Conservation (phyloP, 805 yeast species). For the Candida mattraensis region DNA sequence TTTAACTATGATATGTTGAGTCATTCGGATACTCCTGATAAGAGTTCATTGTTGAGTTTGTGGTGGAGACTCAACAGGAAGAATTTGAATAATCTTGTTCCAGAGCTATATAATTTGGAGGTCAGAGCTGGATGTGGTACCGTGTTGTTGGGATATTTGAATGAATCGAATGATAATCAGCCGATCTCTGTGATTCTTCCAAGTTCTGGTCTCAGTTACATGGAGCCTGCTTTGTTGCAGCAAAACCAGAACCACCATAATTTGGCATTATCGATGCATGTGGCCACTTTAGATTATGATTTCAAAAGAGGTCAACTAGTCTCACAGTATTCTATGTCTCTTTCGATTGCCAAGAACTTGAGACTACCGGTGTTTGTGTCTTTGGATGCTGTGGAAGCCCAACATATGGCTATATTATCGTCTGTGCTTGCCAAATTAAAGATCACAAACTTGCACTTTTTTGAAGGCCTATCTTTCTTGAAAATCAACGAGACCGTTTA, state of each 20-base stretch:
- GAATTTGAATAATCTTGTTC: conserved; percentile 58
- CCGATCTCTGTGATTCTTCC: conserved; percentile 51
- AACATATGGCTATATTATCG: conserved; percentile 63
- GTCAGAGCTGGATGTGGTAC: conserved; percentile 84
- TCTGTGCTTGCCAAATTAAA: conserved; percentile 63
- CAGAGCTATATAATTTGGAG: conserved; percentile 61
- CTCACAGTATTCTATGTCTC: conserved; percentile 62
- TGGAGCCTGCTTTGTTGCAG: conserved; percentile 58
- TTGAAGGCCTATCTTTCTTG: conserved; percentile 73
- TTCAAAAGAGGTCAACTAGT: conserved; percentile 49
- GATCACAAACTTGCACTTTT: conserved; percentile 65
- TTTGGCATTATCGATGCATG: conserved; percentile 66
- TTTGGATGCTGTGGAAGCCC: conserved; percentile 58
- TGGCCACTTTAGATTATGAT: conserved; percentile 77
- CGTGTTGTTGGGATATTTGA: conserved; percentile 70
- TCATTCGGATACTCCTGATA: conserved; percentile 27
- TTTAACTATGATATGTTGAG: conserved; percentile 72
- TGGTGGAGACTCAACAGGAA: conserved; percentile 57
- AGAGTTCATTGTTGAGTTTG: conserved; percentile 57
- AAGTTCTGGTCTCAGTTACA: conserved; percentile 63
- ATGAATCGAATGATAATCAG: conserved; percentile 21
- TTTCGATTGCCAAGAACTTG: conserved; percentile 60
- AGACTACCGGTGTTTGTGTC: conserved; percentile 73
- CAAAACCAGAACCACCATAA: conserved; percentile 31
- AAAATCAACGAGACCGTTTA: conserved; percentile 49